phyloP scores from a whole-genome alignment of 164 flowering plant genomes.

The Warburgia ugandensis region DNA sequence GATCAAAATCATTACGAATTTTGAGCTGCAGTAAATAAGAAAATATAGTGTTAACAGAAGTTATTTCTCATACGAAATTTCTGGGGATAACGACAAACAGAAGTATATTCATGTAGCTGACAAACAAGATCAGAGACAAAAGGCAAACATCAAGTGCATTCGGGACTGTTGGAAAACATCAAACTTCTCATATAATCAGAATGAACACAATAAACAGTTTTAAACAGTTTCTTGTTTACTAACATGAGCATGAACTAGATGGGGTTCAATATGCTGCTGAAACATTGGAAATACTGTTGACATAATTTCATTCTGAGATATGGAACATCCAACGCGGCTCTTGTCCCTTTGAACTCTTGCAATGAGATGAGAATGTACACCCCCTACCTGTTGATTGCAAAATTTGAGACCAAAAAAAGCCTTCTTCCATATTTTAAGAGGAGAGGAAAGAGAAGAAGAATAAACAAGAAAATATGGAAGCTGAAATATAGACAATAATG shows the following conservation, averaged over 20 bases:
- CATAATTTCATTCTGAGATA: constrained; percentile 94
- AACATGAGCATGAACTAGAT: constrained; percentile 98
- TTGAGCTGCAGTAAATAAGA: constrained; percentile 56
- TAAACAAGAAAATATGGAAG: neutral
- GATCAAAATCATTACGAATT: constrained; percentile 98
- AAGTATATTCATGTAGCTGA: neutral
- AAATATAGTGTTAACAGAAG: neutral
- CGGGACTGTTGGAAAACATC: neutral
- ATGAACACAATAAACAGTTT: neutral
- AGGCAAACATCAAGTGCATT: neutral
- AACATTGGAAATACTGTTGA: constrained; percentile 96
- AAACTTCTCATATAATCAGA: no score
- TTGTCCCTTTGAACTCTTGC: constrained; percentile 98
- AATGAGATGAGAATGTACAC: constrained; percentile 96
- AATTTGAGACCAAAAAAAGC: neutral
- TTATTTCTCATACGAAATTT: neutral
- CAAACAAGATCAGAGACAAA: neutral
- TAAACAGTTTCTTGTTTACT: constrained; percentile 24
- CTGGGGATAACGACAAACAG: neutral
- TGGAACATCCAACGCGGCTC: constrained; percentile 61
- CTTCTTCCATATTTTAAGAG: neutral
- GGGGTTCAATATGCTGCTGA: constrained; percentile 96
- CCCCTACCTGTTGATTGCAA: constrained; percentile 70
- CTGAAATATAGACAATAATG: neutral
- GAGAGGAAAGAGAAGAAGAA: neutral